A percentile compares a stretch with the other conserved stretches of the same genome.
phyloP scores from a whole-genome alignment of 1,284 basidiomycete species.

The Cryptococcus deneoformans region DNA sequence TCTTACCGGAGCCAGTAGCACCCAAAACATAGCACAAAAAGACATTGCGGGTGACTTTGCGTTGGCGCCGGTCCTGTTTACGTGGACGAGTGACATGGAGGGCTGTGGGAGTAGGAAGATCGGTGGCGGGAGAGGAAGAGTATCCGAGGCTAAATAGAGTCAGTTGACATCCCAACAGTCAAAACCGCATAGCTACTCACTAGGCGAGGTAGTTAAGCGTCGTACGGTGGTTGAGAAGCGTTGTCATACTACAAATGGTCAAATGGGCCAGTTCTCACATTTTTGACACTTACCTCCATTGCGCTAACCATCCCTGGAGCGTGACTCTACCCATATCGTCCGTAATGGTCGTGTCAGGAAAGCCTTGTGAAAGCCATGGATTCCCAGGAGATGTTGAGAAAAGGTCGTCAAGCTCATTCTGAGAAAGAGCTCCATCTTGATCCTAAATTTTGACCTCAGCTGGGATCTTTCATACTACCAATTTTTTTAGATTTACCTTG shows the following conservation, averaged over 20 bases:
- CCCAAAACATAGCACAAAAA: conserved; percentile 93
- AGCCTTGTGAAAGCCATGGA: conserved; percentile 81
- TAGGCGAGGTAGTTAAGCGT: conserved; percentile 97
- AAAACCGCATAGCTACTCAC: conserved; percentile 33
- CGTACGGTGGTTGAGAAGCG: conserved; percentile 84
- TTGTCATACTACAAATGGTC: conserved; percentile 74
- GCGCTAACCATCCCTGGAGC: conserved; percentile 96
- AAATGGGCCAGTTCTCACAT: not conserved
- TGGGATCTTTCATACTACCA: not conserved
- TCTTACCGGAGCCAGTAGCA: conserved; percentile 94
- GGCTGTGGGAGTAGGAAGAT: conserved; percentile 62
- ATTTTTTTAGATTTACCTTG: conserved; percentile 58
- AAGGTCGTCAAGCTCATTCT: conserved; percentile 78
- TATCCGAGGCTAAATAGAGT: conserved; percentile 39
- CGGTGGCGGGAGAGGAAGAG: conserved; percentile 48
- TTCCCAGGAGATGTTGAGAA: conserved; percentile 91
- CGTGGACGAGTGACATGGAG: conserved; percentile 76
- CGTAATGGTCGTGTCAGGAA: conserved; percentile 85
- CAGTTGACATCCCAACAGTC: not conserved
- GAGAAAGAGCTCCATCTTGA: conserved; percentile 87
- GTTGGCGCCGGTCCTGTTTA: conserved; percentile 80
- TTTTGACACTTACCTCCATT: conserved; percentile 67
- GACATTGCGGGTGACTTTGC: conserved; percentile 81
- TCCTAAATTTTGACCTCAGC: conserved; percentile 55
- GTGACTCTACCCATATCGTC: conserved; percentile 89